phyloP scores from a whole-genome alignment of 805 yeast species.

The Yarrowia deformans region DNA sequence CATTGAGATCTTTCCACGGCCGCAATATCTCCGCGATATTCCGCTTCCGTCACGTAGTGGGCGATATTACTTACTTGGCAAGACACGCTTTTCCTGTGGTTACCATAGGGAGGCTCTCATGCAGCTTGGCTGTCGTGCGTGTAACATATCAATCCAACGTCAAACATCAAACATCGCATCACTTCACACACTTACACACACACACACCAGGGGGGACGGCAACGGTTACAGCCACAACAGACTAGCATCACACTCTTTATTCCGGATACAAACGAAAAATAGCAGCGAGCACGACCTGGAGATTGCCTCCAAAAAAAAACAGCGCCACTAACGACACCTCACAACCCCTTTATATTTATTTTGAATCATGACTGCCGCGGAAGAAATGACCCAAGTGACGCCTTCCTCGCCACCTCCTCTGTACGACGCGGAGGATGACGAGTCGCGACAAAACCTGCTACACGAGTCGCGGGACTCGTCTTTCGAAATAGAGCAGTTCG shows the following conservation, averaged over 20 bases:
- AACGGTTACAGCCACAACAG: background rate
- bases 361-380: conserved; percentile 4
- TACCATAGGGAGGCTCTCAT: background rate
- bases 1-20: too few relatives aligned
- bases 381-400: background rate
- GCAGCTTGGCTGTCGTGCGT: background rate
- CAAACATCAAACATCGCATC: background rate
- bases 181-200: background rate
- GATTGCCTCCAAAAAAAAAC: background rate
- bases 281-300: background rate
- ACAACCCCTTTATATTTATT: background rate
- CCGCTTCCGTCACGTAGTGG: background rate
- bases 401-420: conserved; percentile 38
- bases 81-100: background rate
- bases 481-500: conserved; percentile 38
- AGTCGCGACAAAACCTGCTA: conserved; percentile 25
- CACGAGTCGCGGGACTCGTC: conserved; percentile 27
- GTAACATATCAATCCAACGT: background rate
- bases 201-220: background rate
- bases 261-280: background rate
- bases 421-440: conserved; percentile 23
- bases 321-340: conserved; percentile 6
- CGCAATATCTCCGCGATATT: background rate
- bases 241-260: conserved; percentile 15
- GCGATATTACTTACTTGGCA: background rate